Percentiles rank a stretch among this genome's conserved stretches.
These are phyloP conservation scores for bread wheat (Triticum aestivum) DNA, from an alignment of 176 grass and related monocot species.

Conservation along the genomic window DNA sequence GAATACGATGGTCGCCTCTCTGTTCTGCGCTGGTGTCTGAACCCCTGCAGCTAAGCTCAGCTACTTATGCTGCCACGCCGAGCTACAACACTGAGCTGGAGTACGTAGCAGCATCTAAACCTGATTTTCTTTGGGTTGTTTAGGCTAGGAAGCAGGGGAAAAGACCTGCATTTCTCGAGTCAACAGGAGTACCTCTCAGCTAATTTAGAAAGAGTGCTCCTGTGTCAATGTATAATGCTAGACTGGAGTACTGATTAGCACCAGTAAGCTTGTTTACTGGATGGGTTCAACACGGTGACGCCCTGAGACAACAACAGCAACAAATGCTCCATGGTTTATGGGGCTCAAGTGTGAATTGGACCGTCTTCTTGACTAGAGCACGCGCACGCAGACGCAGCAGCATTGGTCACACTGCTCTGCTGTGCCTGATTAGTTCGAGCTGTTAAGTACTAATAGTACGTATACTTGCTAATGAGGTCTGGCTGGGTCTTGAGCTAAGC, in stretches of 20 bases:
- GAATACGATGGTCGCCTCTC: background rate
- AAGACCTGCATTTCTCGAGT: background rate
- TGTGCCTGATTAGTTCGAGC: background rate
- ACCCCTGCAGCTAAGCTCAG: background rate
- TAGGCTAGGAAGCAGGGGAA: background rate
- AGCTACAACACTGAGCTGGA: background rate
- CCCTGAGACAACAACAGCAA: background rate
- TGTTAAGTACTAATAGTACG: no score
- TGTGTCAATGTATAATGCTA: background rate
- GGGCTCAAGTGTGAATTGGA: background rate
- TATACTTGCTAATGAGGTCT: background rate
- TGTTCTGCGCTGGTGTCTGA: background rate
- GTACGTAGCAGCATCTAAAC: background rate
- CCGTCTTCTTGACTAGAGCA: background rate
- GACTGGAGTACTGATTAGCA: background rate
- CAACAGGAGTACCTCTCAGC: background rate
- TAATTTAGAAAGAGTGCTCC: background rate
- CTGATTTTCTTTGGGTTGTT: background rate
- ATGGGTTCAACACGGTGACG: background rate
- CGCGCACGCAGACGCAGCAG: background rate
- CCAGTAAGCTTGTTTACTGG: background rate
- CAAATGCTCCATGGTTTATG: background rate
- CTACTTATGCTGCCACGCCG: background rate
- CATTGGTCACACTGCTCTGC: background rate
- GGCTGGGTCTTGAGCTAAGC: background rate